These are phyloP conservation scores for Rhytidhysteron rufulum DNA, from an alignment of 2,329 filamentous ascomycete genomes.

Conservation along the genomic window DNA sequence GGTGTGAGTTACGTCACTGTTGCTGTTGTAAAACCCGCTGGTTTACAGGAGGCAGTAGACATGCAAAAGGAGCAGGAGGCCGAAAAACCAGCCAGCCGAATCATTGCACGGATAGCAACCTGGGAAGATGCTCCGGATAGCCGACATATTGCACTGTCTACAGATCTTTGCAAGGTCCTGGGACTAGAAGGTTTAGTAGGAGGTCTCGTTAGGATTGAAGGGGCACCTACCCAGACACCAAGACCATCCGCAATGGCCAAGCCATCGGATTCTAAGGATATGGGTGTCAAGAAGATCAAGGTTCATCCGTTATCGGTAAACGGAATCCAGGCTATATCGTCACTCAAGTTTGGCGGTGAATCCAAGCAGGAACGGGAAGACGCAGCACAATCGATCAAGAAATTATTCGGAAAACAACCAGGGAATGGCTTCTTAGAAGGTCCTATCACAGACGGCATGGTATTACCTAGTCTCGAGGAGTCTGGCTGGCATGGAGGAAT, in stretches of 20 bases:
- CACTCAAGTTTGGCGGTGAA: slow-evolving; percentile 83
- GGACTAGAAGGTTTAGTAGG: slow-evolving; percentile 72
- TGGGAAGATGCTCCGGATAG: slow-evolving; percentile 89
- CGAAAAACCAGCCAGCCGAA: slow-evolving; percentile 57
- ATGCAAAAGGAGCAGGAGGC: slow-evolving; percentile 65
- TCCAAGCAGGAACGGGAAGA: slow-evolving; percentile 80
- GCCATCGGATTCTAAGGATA: slow-evolving; percentile 35
- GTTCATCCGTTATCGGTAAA: slow-evolving; percentile 72
- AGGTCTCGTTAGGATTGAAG: slow-evolving; percentile 81
- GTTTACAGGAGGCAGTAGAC: slow-evolving; percentile 67
- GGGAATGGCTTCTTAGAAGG: slow-evolving; percentile 69
- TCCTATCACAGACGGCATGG: slow-evolving; percentile 82
- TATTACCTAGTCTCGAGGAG: slow-evolving; percentile 62
- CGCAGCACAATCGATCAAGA: slow-evolving; percentile 65
- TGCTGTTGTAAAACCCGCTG: slow-evolving; percentile 81
- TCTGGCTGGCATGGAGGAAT: slow-evolving; percentile 76
- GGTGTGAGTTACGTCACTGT: slow-evolving; percentile 75
- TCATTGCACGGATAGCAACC: slow-evolving; percentile 69
- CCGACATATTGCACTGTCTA: slow-evolving; percentile 75
- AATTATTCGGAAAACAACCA: slow-evolving; percentile 61
- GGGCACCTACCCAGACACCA: slow-evolving; percentile 68
- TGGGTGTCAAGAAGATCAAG: slow-evolving; percentile 63
- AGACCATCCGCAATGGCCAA: slow-evolving; percentile 52
- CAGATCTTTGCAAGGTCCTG: slow-evolving; percentile 69
- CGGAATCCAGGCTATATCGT: slow-evolving; percentile 55